These are phyloP conservation scores for Macrophomina phaseolina DNA, from an alignment of 2,329 filamentous ascomycete genomes.

Conservation along the genomic window DNA sequence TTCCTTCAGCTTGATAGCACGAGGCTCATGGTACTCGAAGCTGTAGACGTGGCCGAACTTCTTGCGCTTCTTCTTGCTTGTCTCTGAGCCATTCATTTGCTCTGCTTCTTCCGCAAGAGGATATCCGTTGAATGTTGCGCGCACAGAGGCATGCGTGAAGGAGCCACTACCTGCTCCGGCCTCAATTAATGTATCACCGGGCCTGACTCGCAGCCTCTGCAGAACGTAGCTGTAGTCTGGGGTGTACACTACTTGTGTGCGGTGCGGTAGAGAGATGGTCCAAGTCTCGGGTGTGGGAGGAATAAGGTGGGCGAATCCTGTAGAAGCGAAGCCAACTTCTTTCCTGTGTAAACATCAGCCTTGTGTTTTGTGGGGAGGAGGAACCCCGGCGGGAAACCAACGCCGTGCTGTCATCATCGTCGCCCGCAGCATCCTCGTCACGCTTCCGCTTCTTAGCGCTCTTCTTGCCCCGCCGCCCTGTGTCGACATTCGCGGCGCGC, in stretches of 20 bases:
- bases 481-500: conserved; percentile 86
- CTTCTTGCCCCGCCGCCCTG: conserved; percentile 81
- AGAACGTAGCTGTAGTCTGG: conserved; percentile 86
- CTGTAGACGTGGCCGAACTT: conserved; percentile 74
- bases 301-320: conserved; percentile 78
- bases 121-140: conserved; percentile 78
- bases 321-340: conserved; percentile 58
- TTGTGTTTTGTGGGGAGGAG: not conserved
- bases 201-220: conserved; percentile 74
- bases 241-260: conserved; percentile 86
- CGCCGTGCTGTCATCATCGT: conserved; percentile 40
- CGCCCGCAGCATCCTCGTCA: conserved; percentile 42
- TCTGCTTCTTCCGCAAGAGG: conserved; percentile 44
- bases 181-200: conserved; percentile 76
- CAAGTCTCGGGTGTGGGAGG: conserved; percentile 82
- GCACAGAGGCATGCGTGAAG: conserved; percentile 79
- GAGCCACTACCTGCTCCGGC: conserved; percentile 83
- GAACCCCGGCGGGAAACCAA: not conserved
- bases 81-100: conserved; percentile 34
- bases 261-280: conserved; percentile 79
- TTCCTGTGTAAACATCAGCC: not conserved
- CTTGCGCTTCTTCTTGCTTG: conserved; percentile 41
- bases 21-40: conserved; percentile 79
- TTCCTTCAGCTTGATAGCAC: conserved; percentile 70
- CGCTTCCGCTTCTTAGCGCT: conserved; percentile 54